phyloP scores from a whole-genome alignment of 2,329 filamentous ascomycete genomes.

The Aspergillus ochraceus region DNA sequence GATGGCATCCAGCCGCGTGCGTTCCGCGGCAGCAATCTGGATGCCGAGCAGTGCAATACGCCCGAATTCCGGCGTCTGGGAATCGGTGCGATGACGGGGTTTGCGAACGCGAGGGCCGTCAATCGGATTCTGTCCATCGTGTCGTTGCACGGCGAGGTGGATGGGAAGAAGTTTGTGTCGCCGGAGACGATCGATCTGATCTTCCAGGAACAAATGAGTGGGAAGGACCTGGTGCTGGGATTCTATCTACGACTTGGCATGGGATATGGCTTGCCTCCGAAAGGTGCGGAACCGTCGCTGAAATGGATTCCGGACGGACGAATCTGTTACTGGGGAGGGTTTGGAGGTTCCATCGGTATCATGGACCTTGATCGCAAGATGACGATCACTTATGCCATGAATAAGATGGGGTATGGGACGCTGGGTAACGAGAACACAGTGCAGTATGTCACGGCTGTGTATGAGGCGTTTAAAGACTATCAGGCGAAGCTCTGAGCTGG shows the following conservation, averaged over 20 bases:
- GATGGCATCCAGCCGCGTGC: conserved; percentile 33
- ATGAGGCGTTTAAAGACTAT: conserved; percentile 18
- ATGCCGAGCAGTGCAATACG: conserved; percentile 22
- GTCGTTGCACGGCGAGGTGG: conserved; percentile 32
- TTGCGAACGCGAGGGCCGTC: conserved; percentile 47
- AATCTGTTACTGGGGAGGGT: conserved; percentile 47
- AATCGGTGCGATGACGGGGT: conserved; percentile 47
- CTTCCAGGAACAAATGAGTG: conserved; percentile 46
- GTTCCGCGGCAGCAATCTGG: conserved; percentile 26
- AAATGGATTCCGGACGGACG: conserved; percentile 33
- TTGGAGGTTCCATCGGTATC: conserved; percentile 46
- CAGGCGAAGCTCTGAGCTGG: neutral
- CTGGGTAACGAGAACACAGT: conserved; percentile 30
- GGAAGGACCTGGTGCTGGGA: conserved; percentile 42
- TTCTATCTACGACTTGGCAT: conserved; percentile 42
- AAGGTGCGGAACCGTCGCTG: conserved; percentile 20
- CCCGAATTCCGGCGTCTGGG: conserved; percentile 41
- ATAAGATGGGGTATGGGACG: conserved; percentile 40
- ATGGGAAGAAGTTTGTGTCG: conserved; percentile 41
- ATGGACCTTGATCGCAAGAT: conserved; percentile 46
- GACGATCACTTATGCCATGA: conserved; percentile 50
- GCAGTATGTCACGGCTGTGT: conserved; percentile 35
- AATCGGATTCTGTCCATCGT: conserved; percentile 45
- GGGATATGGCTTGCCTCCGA: conserved; percentile 38
- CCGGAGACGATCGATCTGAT: conserved; percentile 46